A percentile compares a stretch with the other conserved stretches of the same genome.
phyloP scores from a whole-genome alignment of 139 green algal genomes.

The Chlorella sp. region DNA sequence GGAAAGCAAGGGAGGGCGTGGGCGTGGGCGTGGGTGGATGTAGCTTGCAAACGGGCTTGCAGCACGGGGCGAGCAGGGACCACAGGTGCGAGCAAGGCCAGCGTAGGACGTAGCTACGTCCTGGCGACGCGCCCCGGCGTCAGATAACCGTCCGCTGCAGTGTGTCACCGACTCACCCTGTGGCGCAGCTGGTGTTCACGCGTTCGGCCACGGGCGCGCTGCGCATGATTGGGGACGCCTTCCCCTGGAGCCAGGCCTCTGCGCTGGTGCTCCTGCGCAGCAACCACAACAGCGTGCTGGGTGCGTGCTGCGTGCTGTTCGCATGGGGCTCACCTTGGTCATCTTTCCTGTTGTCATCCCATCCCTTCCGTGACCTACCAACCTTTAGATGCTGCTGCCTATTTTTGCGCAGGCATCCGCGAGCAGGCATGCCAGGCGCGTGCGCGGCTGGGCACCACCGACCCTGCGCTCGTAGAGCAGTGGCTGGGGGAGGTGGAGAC shows the following conservation, averaged over 20 bases:
- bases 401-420: slow-evolving; percentile 25
- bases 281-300: slow-evolving; percentile 56
- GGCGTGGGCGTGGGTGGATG: no score
- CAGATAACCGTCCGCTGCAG: background rate
- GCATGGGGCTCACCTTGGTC: no score
- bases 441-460: slow-evolving; percentile 4
- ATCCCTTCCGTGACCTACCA: no score
- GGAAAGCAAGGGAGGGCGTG: no score
- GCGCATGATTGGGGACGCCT: slow-evolving; percentile 64
- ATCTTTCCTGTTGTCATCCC: no score
- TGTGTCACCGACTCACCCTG: slow-evolving; percentile 9
- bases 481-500: slow-evolving; percentile 13
- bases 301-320: no score
- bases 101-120: no score
- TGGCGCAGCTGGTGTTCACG: slow-evolving; percentile 62
- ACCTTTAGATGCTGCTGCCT: no score
- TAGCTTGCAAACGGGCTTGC: no score
- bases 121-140: background rate
- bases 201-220: slow-evolving; percentile 54
- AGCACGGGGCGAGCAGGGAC: no score
- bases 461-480: slow-evolving; percentile 16
- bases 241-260: slow-evolving; percentile 46
- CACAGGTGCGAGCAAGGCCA: no score
- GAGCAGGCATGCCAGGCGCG: slow-evolving; percentile 12
- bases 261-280: slow-evolving; percentile 21